These are phyloP conservation scores for Boletus rex-veris DNA, from an alignment of 768 basidiomycete genomes.

Conservation along the genomic window DNA sequence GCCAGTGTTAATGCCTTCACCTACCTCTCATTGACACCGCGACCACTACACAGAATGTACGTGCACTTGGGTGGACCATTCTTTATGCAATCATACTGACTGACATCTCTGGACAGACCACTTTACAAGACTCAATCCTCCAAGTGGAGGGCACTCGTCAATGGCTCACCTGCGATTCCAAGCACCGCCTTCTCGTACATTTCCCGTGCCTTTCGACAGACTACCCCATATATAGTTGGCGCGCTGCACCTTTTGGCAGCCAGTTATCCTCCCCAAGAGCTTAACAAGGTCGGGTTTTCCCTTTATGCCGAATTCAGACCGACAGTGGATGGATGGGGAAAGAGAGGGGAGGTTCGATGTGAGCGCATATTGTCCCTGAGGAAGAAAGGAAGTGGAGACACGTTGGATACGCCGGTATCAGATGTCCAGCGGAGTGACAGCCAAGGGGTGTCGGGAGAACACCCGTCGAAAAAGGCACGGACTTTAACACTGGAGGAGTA, in stretches of 20 bases:
- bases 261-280: conserved; percentile 53
- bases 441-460: conserved; percentile 18
- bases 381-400: conserved; percentile 28
- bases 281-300: conserved; percentile 66
- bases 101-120: conserved; percentile 46
- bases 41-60: conserved; percentile 37
- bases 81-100: conserved; percentile 1
- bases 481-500: conserved; percentile 47
- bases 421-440: background rate
- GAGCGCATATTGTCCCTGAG: conserved; percentile 62
- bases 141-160: conserved; percentile 82
- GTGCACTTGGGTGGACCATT: conserved; percentile 6
- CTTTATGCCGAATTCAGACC: conserved; percentile 90
- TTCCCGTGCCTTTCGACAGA: conserved; percentile 73
- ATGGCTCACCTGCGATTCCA: conserved; percentile 67
- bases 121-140: conserved; percentile 66
- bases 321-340: conserved; percentile 78
- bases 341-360: conserved; percentile 70
- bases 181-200: conserved; percentile 82
- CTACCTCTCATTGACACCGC: background rate
- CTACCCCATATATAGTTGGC: conserved; percentile 73
- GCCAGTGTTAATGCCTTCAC: background rate
- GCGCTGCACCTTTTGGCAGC: conserved; percentile 66
- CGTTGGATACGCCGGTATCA: conserved; percentile 9
- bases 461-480: conserved; percentile 41